Percentiles rank a stretch among this genome's conserved stretches.
phyloP scores from a whole-genome alignment of 768 basidiomycete species.

The Panellus pusillus region DNA sequence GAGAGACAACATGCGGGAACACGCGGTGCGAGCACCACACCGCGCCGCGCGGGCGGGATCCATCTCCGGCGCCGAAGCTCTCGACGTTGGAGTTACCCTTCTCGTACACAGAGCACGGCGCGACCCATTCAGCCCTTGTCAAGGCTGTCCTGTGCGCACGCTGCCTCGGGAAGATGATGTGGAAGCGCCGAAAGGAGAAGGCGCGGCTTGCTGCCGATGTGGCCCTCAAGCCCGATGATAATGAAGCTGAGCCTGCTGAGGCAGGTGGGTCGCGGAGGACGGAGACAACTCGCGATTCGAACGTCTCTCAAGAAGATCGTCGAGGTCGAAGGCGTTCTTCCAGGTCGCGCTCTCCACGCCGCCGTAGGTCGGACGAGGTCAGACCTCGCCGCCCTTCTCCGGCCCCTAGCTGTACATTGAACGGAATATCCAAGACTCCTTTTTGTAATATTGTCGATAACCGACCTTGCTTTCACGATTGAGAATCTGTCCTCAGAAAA shows the following conservation, averaged over 20 bases:
- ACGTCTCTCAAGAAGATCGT: background rate
- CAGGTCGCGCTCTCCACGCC: conserved; percentile 38
- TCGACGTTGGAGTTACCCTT: conserved; percentile 90
- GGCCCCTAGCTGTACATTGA: background rate
- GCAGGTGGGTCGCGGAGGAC: background rate
- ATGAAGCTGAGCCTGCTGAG: conserved; percentile 6
- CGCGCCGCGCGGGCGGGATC: conserved; percentile 19
- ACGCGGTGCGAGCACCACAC: conserved; percentile 76
- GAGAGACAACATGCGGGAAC: conserved; percentile 88
- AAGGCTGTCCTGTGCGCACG: conserved; percentile 84
- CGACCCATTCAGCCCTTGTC: conserved; percentile 77
- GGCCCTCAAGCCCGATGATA: background rate
- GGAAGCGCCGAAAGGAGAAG: conserved; percentile 75
- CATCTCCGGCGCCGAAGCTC: conserved; percentile 35
- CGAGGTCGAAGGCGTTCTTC: conserved; percentile 29
- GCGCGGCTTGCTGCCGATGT: conserved; percentile 19
- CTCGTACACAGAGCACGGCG: conserved; percentile 78
- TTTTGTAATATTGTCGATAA: too few species aligned
- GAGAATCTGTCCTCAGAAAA: too few species aligned
- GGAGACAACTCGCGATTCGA: background rate
- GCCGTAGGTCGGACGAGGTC: background rate
- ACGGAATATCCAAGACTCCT: too few species aligned
- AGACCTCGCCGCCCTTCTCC: conserved; percentile 9
- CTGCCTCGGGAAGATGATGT: conserved; percentile 85
- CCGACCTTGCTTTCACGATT: too few species aligned